Base-by-base conservation (phyloP, 768 basidiomycete genomes). In the Tulasnella sp. region DNA sequence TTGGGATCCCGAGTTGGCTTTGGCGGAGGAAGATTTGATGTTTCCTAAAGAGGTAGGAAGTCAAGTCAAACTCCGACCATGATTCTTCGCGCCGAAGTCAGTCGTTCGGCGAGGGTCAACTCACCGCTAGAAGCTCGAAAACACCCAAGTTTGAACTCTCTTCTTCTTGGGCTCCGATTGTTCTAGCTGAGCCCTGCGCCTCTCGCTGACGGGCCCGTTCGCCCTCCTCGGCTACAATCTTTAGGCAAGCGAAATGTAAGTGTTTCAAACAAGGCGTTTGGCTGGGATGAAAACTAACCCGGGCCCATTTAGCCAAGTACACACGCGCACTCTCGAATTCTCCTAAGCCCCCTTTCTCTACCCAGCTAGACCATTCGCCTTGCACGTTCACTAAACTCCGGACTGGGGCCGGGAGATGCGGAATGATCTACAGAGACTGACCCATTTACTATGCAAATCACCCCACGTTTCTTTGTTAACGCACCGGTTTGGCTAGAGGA, bases 301-400 rank as follows among this genome's bases (percentile, higher is more conserved):
- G 78, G 2, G 96, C 96, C 96, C 96, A 99, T 30, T 90, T 78
- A 9, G 96, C 96, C 8, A 99, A 80, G 69, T 98, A 98, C 5
- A 98, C 89, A 3, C 93, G 78, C 0, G 96, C 96, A 61, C 88
- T 88, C 72, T 98, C 96, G 69, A 94, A 98, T 69, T 96, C 92
- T 4, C 91, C 92, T 2, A 96, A 88, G 0, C 92, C 87, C 31
- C 89, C 85, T 68, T 87, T 87, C 70, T 92, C 90, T 0, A 90
- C 87, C 89, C 89, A 91, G 64, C 87, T 88, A 3, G 87, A 84
- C 73, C 84, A 82, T 68, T 94, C 93, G 17, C 92, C 92, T 53
- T 84, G 84, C 0, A 83, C 93, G 66, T 83, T 87, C 1, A 96
- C 92, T 49, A 97, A 78, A 59, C 86, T 91, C 63, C 80, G 81